Evolutionary conservation across 2,329 filamentous ascomycete species (phyloP), one percentile per base, ranked within the genome.

Genomic region (Cercospora berteroae): DNA sequence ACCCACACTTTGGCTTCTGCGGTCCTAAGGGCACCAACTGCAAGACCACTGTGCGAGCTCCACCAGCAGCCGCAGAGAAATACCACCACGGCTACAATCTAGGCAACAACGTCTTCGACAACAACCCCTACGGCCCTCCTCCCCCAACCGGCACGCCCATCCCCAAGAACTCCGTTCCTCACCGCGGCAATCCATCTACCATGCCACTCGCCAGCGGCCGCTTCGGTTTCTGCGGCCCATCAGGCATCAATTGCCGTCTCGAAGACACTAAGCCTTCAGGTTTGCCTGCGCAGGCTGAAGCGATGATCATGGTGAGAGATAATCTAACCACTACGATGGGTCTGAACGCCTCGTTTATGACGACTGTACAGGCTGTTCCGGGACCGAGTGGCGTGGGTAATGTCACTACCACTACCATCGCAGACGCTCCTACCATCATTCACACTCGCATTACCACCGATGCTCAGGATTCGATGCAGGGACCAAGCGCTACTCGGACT

Each of bases 21-120:
- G 61, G 61, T 20, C 61, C 61, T 64, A 64, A 64, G 61, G 61
- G 61, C 29, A 20, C 33, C 61, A 64, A 58, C 61, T 64, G 61
- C 61, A 64, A 64, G 61, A 58, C 61, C 23, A 64, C 61, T 52
- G 61, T 57, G 27, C 50, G 23, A 12, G 33, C 33, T 42, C 50
- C 55, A 58, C 55, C 27, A 33, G 16, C 55, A 58, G 27, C 25
- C 8, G 50, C n/a, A n/a, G 31, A 58, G n/a, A 25, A 27, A 4
- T 36, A 33, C 55, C 55, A 58, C 18, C 29, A 18, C 55, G 55
- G 55, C 55, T 55, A 36, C 55, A 5, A 3, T 10, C 9, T 36
- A n/a, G 55, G 48, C 23, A 25, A 27, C 25, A 55, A 29, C 6
- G 48, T 55, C 9, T 27, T 27, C 23, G 23, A 55, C 23, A 27